phyloP scores from a whole-genome alignment of 1,139 yeast species.

The Saccharomyces hybrid region DNA sequence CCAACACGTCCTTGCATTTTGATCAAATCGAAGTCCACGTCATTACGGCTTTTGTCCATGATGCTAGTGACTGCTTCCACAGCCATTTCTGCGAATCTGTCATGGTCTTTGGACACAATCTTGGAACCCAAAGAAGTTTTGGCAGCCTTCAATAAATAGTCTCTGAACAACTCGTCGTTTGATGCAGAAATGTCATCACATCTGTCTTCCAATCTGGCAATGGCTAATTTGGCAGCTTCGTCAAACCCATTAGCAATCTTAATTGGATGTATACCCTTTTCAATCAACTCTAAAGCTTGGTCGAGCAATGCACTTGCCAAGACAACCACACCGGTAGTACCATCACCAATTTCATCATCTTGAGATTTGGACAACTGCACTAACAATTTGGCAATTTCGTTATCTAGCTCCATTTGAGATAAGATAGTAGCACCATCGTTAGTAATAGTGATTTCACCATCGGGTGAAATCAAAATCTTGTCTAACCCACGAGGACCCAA shows the following conservation, averaged over 20 bases:
- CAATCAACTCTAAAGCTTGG: constrained; percentile 89
- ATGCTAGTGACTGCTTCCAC: constrained; percentile 93
- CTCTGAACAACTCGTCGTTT: constrained; percentile 36
- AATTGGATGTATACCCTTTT: constrained; percentile 95
- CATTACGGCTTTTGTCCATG: constrained; percentile 85
- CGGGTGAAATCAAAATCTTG: constrained; percentile 85
- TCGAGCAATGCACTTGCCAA: constrained; percentile 90
- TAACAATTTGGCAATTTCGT: constrained; percentile 89
- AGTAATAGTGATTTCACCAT: constrained; percentile 96
- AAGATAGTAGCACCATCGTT: constrained; percentile 98
- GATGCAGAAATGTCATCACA: constrained; percentile 40
- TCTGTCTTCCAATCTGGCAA: constrained; percentile 61
- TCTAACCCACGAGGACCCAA: constrained; percentile 98
- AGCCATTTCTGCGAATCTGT: constrained; percentile 91
- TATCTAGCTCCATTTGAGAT: constrained; percentile 92
- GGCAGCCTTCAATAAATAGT: constrained; percentile 74
- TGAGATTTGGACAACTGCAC: constrained; percentile 94
- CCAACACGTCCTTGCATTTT: constrained; percentile 95
- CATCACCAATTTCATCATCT: constrained; percentile 98
- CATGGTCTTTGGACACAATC: constrained; percentile 90
- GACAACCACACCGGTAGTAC: constrained; percentile 98
- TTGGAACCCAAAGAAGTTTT: constrained; percentile 92
- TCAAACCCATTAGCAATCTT: constrained; percentile 96
- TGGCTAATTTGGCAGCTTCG: constrained; percentile 90
- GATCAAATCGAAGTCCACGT: constrained; percentile 93